A percentile compares a stretch with the other conserved stretches of the same genome.
Evolutionary conservation across 768 basidiomycete species (phyloP).

Genomic region (Termitomyces sp.): DNA sequence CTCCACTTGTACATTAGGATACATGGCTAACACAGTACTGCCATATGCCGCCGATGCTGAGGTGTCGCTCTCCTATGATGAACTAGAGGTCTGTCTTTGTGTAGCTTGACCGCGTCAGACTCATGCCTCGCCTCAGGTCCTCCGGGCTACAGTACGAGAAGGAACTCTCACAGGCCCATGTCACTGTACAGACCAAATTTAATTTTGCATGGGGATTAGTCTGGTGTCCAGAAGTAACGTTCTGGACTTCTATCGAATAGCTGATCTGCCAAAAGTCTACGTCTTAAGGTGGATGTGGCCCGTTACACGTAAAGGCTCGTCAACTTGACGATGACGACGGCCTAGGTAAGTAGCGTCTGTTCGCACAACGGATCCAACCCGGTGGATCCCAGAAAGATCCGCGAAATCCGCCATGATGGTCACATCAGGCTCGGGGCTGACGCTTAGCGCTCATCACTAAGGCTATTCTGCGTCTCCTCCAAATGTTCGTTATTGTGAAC

Average conservation of each 20-base stretch:
- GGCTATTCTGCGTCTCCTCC: not conserved
- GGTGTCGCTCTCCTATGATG: conserved; percentile 81
- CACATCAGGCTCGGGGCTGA: too few species aligned
- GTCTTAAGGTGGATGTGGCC: too few species aligned
- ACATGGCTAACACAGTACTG: conserved; percentile 68
- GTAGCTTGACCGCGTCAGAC: not conserved
- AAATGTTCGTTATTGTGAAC: not conserved
- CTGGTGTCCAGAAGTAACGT: conserved; percentile 56
- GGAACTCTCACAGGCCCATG: conserved; percentile 76
- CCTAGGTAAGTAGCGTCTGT: not conserved
- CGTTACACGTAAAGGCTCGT: not conserved
- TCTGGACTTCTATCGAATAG: too few species aligned
- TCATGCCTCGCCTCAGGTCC: conserved; percentile 46
- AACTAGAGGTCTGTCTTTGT: conserved; percentile 62
- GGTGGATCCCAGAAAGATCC: not conserved
- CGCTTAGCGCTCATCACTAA: not conserved
- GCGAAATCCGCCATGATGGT: not conserved
- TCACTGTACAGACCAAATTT: conserved; percentile 94
- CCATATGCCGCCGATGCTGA: conserved; percentile 96
- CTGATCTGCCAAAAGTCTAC: not conserved
- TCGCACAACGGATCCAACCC: not conserved
- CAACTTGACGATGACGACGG: not conserved
- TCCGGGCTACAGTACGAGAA: conserved; percentile 82
- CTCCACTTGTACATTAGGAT: not conserved
- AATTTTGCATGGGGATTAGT: conserved; percentile 97